Conservation (phyloP, 495 filamentous ascomycete species). For the Immersiella caudata region DNA sequence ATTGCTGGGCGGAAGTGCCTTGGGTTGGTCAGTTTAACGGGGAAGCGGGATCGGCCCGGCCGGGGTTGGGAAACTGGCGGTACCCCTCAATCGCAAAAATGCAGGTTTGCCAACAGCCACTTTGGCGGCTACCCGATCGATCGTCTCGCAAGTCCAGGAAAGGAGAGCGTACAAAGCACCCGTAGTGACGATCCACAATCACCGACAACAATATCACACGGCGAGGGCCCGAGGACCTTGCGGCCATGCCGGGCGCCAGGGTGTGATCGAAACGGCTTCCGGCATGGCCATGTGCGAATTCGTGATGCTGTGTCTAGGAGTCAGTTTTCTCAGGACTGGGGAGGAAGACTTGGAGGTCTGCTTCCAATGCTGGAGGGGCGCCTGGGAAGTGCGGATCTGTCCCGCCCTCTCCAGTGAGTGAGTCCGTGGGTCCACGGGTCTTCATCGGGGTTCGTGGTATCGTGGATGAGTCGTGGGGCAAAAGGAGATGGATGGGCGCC, state of each 20-base stretch:
- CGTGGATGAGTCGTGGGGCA: slow-evolving; percentile 2
- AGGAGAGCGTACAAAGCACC: background rate
- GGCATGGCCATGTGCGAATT: slow-evolving; percentile 30
- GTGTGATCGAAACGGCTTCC: slow-evolving; percentile 23
- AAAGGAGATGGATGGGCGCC: background rate
- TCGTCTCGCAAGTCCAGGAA: background rate
- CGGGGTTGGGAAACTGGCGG: background rate
- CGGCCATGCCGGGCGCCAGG: background rate
- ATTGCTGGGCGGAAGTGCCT: slow-evolving; percentile 15
- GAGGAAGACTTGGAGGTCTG: background rate
- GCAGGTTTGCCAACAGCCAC: background rate
- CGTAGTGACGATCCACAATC: background rate
- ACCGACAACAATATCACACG: background rate
- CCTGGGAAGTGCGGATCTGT: no score
- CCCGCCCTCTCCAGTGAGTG: background rate
- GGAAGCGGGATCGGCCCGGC: slow-evolving; percentile 17
- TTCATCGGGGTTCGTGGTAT: background rate
- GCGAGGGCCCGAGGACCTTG: background rate
- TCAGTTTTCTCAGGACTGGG: background rate
- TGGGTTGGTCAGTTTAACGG: slow-evolving; percentile 5
- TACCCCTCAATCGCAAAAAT: background rate
- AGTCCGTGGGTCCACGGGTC: background rate
- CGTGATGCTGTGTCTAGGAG: slow-evolving; percentile 20
- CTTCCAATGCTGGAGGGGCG: background rate
- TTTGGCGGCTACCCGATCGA: background rate